These are phyloP conservation scores for Colletotrichum lini DNA, from an alignment of 2,329 filamentous ascomycete genomes.

Conservation along the genomic window DNA sequence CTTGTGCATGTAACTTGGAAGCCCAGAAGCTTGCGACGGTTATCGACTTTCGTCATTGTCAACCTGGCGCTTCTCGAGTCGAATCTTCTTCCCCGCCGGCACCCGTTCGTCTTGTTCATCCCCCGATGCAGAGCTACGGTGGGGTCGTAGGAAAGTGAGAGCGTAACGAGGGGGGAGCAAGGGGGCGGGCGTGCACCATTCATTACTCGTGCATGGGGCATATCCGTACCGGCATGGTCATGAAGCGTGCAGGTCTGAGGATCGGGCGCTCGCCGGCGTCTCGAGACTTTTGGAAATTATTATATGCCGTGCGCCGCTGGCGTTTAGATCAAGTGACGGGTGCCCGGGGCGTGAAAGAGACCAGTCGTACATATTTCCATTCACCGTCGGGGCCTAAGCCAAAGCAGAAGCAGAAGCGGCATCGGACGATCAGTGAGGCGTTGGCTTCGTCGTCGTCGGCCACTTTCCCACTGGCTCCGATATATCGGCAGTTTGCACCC, in stretches of 20 bases:
- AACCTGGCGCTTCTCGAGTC: not conserved
- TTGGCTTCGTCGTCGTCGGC: conserved; percentile 17
- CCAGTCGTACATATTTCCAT: conserved; percentile 13
- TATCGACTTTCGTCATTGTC: conserved; percentile 19
- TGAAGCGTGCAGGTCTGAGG: conserved; percentile 38
- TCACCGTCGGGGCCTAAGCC: conserved; percentile 16
- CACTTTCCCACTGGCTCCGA: conserved; percentile 32
- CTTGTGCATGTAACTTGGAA: conserved; percentile 22
- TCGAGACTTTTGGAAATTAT: conserved; percentile 22
- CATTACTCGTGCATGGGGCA: conserved; percentile 37
- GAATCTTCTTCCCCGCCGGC: not conserved
- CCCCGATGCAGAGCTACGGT: conserved; percentile 31
- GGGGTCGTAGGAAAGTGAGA: not conserved
- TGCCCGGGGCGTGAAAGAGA: conserved; percentile 20
- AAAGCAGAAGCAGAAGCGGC: conserved; percentile 13
- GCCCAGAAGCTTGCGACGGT: not conserved
- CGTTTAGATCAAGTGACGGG: conserved; percentile 36
- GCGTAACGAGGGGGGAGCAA: conserved; percentile 10
- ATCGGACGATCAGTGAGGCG: conserved; percentile 29
- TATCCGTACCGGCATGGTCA: conserved; percentile 16
- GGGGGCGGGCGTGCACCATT: conserved; percentile 2
- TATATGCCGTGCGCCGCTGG: conserved; percentile 38
- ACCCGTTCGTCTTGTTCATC: conserved; percentile 24
- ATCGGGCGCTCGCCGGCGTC: conserved; percentile 36
- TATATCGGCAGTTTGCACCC: conserved; percentile 28